phyloP scores from a whole-genome alignment of 1,284 basidiomycete genomes.

The Pseudomicrostroma phylloplanum region DNA sequence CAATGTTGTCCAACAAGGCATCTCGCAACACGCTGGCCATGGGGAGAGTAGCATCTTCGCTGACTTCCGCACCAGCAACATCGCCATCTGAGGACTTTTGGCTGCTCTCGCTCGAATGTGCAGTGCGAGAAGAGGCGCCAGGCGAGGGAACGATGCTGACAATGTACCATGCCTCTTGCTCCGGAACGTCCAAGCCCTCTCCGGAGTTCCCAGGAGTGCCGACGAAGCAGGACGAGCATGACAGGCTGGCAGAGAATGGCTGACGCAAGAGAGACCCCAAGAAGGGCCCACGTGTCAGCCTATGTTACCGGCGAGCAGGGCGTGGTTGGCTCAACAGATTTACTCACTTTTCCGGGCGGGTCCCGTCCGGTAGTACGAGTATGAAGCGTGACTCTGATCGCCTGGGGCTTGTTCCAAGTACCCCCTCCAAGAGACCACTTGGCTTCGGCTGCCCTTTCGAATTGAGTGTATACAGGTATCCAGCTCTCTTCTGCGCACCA shows the following conservation, averaged over 20 bases:
- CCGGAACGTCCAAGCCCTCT: not conserved
- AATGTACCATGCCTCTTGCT: slow-evolving; percentile 2
- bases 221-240: not conserved
- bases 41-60: too few relatives aligned
- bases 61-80: too few relatives aligned
- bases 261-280: not conserved
- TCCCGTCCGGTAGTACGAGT: not conserved
- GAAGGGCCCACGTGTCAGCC: too few relatives aligned
- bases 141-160: not conserved
- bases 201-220: too few relatives aligned
- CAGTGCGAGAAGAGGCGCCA: too few relatives aligned
- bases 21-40: too few relatives aligned
- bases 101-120: too few relatives aligned
- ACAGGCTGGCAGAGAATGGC: not conserved
- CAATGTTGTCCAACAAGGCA: too few relatives aligned
- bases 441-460: not conserved
- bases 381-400: not conserved
- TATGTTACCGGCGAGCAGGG: too few relatives aligned
- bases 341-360: not conserved
- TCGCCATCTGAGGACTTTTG: too few relatives aligned
- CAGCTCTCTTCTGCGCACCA: not conserved
- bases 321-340: too few relatives aligned
- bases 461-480: not conserved
- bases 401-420: not conserved
- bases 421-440: not conserved